A percentile compares a stretch with the other conserved stretches of the same genome.
Evolutionary conservation across 1,284 basidiomycete species (phyloP).

Genomic region (Sporisorium exsertum): DNA sequence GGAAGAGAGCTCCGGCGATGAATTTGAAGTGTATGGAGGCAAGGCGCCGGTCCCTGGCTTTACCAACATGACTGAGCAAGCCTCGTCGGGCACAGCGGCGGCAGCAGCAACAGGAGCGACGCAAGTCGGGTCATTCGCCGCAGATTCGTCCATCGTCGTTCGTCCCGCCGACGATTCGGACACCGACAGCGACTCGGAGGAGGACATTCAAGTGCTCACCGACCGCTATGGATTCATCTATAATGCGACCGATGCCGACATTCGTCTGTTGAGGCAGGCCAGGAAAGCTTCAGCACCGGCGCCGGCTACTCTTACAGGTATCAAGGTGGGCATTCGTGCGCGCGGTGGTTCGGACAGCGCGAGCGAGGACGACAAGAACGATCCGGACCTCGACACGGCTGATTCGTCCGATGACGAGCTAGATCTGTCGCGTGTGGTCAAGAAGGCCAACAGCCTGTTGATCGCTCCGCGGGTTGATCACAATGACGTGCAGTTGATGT

Average conservation of each 20-base stretch:
- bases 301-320: constrained; percentile 84
- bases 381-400: constrained; percentile 33
- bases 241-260: constrained; percentile 79
- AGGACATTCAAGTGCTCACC: constrained; percentile 77
- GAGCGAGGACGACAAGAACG: constrained; percentile 51
- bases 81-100: background rate
- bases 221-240: constrained; percentile 98
- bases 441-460: constrained; percentile 9
- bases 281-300: constrained; percentile 80
- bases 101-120: background rate
- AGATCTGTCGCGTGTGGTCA: constrained; percentile 65
- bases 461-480: constrained; percentile 18
- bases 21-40: constrained; percentile 69
- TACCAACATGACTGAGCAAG: constrained; percentile 27
- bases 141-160: constrained; percentile 45
- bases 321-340: constrained; percentile 76
- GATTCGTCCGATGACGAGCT: constrained; percentile 47
- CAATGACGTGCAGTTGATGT: constrained; percentile 16
- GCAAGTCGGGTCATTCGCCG: background rate
- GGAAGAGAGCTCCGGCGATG: constrained; percentile 64
- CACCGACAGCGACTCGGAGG: constrained; percentile 57
- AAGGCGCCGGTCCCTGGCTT: constrained; percentile 53
- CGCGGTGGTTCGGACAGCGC: constrained; percentile 60
- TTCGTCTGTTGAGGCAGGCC: constrained; percentile 80
- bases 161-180: constrained; percentile 32